A percentile compares a stretch with the other conserved stretches of the same genome.
Evolutionary conservation across 805 yeast genomes (phyloP).

Genomic region (Ogataea ganodermae): DNA sequence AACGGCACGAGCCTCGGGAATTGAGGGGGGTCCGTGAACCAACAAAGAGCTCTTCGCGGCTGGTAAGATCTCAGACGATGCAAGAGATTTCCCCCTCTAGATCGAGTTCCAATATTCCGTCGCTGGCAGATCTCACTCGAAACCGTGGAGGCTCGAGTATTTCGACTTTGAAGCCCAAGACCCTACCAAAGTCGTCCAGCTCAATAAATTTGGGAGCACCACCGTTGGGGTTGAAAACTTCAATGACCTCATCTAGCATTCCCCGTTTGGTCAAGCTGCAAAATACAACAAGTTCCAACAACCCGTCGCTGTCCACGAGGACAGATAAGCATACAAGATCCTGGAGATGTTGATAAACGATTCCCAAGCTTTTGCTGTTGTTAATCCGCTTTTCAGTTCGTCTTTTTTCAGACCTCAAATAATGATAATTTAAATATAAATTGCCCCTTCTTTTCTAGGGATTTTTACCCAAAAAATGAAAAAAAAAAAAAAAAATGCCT

Average conservation of each 20-base stretch:
- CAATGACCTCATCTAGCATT: conserved; percentile 15
- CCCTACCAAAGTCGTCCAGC: conserved; percentile 8
- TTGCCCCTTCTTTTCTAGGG: no score
- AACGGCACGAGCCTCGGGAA: conserved; percentile 1
- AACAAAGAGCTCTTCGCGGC: conserved; percentile 1
- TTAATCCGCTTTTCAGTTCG: conserved; percentile 1
- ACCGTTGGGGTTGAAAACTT: conserved; percentile 5
- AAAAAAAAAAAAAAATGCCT: background rate
- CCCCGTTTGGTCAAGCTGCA: conserved; percentile 18
- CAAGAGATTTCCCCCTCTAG: conserved; percentile 23
- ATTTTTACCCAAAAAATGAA: background rate
- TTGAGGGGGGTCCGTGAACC: background rate
- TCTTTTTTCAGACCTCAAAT: background rate
- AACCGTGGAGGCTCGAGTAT: background rate
- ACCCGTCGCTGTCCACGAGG: background rate
- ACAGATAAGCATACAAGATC: conserved; percentile 18
- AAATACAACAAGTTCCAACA: background rate
- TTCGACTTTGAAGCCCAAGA: background rate
- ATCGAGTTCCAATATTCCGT: conserved; percentile 15
- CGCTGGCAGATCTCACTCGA: conserved; percentile 1
- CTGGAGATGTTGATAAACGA: conserved; percentile 18
- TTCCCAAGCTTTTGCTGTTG: background rate
- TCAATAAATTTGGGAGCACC: conserved; percentile 2
- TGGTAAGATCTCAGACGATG: conserved; percentile 23
- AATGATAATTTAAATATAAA: background rate